Evolutionary conservation across 495 filamentous ascomycete genomes (phyloP), one percentile per base, ranked within the genome.

Genomic region (Podospora conica): DNA sequence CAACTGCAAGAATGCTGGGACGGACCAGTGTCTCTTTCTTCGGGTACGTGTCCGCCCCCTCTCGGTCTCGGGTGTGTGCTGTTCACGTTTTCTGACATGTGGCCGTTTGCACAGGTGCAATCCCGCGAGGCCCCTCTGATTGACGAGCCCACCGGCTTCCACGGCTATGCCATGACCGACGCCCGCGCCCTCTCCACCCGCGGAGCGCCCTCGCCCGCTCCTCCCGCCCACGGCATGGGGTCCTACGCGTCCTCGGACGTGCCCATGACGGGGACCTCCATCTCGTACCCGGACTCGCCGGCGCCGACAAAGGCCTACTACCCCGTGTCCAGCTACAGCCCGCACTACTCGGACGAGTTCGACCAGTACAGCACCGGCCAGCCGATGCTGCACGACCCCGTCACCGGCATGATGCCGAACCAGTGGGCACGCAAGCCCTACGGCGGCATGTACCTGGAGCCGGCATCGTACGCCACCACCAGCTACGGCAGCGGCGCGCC

Each of bases 1-100:
- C 18, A 96, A 93, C 76, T 98, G 95, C 80, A 90, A 88, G 68
- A 83, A 78, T 66, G 87, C 93, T 61, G 88, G 89, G 29, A 81
- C 82, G 33, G 83, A 88, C 20, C 79, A 80, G 24, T 97, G 93
- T 76, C 86, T 87, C 55, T 97, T 96, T 71, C 77, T 92, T 59
- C 85, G 92, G 78, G 92, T 96, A 85, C 4, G 63, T 21, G 48
- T 23, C 11, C 1, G 65, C 58, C 67, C 63, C 53, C 28, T 20
- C 57, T 27, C 25, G 10, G 20, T 57, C 53, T 55, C 55, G n/a
- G 29, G 6, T 48, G 18, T 28, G 23, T 56, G 18, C 31, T 31
- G 0, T 63, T 20, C 22, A 15, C 28, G 8, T 63, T 18, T 12
- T 61, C 56, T 69, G 60, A 67, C 58, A 65, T 76, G 56, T 71